Percentiles rank a stretch among this genome's conserved stretches.
These are phyloP conservation scores for Scutellaria galericulata DNA, from an alignment of 257 asterid species.

Conservation along the genomic window DNA sequence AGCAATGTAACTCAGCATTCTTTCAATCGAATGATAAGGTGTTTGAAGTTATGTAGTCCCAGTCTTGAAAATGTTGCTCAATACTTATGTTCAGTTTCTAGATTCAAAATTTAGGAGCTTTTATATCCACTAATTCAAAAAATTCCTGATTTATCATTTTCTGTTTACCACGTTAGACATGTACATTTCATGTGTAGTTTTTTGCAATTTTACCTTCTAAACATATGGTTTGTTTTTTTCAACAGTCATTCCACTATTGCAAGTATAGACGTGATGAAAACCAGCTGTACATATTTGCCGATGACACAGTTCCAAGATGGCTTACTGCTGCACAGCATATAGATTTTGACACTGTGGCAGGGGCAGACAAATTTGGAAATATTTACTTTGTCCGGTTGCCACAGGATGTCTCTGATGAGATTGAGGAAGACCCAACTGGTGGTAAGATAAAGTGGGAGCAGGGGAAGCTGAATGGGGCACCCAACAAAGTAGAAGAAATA, in stretches of 20 bases:
- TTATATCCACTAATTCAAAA: background rate
- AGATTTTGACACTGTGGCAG: slow-evolving; percentile 98
- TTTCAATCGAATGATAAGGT: background rate
- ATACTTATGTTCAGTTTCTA: background rate
- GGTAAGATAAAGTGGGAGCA: slow-evolving; percentile 99
- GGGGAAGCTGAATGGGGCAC: slow-evolving; percentile 97
- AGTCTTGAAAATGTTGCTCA: background rate
- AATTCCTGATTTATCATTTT: slow-evolving; percentile 9
- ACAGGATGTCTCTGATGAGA: slow-evolving; percentile 97
- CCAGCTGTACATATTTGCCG: slow-evolving; percentile 97
- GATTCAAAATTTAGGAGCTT: background rate
- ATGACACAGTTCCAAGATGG: slow-evolving; percentile 99
- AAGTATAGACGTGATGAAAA: slow-evolving; percentile 98
- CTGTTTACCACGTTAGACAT: background rate
- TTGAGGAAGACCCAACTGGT: slow-evolving; percentile 99
- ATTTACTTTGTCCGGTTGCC: slow-evolving; percentile 90
- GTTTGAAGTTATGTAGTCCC: slow-evolving; percentile 12
- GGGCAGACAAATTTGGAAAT: slow-evolving; percentile 95
- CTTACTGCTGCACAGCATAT: slow-evolving; percentile 84
- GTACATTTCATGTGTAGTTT: background rate
- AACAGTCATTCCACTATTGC: slow-evolving; percentile 97
- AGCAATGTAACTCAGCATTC: background rate
- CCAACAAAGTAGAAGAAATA: slow-evolving; percentile 96
- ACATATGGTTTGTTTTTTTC: slow-evolving; percentile 26
- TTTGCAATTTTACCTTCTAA: slow-evolving; percentile 20